Base-by-base conservation (phyloP, 371 early-diverging fungal genomes). In the Mucor ambiguus region DNA sequence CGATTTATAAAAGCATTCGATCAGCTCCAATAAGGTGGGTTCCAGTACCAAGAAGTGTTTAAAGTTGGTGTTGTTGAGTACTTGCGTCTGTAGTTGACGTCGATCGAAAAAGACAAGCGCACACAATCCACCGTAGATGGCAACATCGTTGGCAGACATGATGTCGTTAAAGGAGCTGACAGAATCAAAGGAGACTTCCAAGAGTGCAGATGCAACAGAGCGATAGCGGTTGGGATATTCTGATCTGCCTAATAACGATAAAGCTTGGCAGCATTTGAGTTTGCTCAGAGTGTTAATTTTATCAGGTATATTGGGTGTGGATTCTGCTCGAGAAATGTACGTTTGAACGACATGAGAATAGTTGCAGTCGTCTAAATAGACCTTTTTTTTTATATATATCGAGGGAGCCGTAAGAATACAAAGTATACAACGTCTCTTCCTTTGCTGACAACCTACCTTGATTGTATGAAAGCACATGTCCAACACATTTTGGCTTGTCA, bases 381-480 rank as follows among this genome's bases (percentile, higher is more conserved):
- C 86, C 90, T 90, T 64, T 20, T 58, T 7, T 4, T 26, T 33
- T n/a, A n/a, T n/a, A n/a, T n/a, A n/a, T n/a, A n/a, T n/a, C n/a
- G n/a, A n/a, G n/a, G n/a, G n/a, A n/a, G n/a, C n/a, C n/a, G n/a
- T n/a, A n/a, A n/a, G n/a, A n/a, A n/a, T n/a, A n/a, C n/a, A n/a
- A n/a, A n/a, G n/a, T n/a, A n/a, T n/a, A n/a, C n/a, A n/a, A n/a
- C n/a, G n/a, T n/a, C n/a, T n/a, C n/a, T n/a, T 14, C 28, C 11
- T 12, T 26, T 10, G 3, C n/a, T 12, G 28, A 48, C 49, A 38
- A 18, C 24, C 60, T 75, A 90, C 94, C 81, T 90, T 85, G 77
- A 93, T 92, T 32, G 91, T 89, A 68, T 88, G 88, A 69, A 93
- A 79, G 67, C 92, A 93, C 87, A 92, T 89, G 44, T 93, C 93